Evolutionary conservation across 176 grass and related monocot genomes (phyloP), one percentile per base, ranked within the genome.

Genomic region (Thinopyrum elongatum): DNA sequence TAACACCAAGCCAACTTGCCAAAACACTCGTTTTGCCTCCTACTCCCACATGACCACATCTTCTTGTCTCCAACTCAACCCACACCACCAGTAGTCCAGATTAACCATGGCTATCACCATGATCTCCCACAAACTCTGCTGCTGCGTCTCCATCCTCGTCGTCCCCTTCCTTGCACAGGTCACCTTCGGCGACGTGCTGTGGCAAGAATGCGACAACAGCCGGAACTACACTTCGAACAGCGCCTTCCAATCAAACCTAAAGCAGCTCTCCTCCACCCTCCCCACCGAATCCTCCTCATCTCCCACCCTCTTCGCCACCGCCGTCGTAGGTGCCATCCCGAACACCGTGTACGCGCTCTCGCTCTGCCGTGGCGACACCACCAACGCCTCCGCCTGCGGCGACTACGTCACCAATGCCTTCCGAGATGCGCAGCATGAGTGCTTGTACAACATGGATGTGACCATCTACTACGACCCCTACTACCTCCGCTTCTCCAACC

Each of bases 331-430:
- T 10, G n/a, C 42, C 22, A 19, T 65, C 41, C 88, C 88, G 7
- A 60, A 90, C 84, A 46, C 0, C 65, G 79, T 86, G 21, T 83
- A 74, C 51, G 88, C 71, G 42, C 83, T 90, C 41, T 57, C 76
- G 38, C 79, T 83, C 42, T 90, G 84, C 26, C 84, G 83, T 39
- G 84, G 88, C 55, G 88, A 90, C 63, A 34, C 63, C 71, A 27
- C 63, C 23, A 90, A 86, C 75, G 25, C 62, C 10, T 86, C 80
- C 23, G 11, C 26, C 33, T 91, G 89, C 41, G 26, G 17, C 30
- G 55, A 74, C 80, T 91, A 85, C 80, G 74, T 87, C 15, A 12
- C 30, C 30, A n/a, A 39, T 5, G 73, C 64, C 42, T 30, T 51
- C 34, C 72, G 55, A 29, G 88, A 81, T 19, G 68, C 64, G 36